phyloP scores from a whole-genome alignment of 345 rosid species.

The Eutrema heterophyllum region DNA sequence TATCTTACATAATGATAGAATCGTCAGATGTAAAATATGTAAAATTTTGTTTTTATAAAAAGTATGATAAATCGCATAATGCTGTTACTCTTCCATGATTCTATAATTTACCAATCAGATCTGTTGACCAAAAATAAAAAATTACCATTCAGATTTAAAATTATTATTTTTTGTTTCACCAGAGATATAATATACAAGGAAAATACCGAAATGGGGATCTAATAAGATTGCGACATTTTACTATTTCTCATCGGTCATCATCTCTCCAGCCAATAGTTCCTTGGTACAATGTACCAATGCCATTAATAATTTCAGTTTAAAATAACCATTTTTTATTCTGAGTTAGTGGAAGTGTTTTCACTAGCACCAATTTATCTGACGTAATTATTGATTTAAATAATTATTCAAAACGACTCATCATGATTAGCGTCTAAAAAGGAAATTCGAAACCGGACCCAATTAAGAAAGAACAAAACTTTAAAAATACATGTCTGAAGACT shows the following conservation, averaged over 20 bases:
- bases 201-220: background rate
- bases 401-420: background rate
- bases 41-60: background rate
- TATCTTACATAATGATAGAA: background rate
- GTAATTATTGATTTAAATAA: background rate
- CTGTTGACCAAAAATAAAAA: background rate
- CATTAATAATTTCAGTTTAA: background rate
- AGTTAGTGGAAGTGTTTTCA: constrained; percentile 17
- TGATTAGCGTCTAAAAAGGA: constrained; percentile 23
- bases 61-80: background rate
- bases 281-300: constrained; percentile 7
- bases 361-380: background rate
- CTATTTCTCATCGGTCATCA: background rate
- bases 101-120: background rate
- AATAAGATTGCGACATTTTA: background rate
- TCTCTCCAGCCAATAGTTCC: background rate
- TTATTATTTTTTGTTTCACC: too few species aligned
- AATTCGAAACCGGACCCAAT: constrained; percentile 14
- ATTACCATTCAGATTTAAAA: background rate
- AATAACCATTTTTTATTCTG: background rate
- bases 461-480: constrained; percentile 13
- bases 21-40: background rate
- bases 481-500: background rate
- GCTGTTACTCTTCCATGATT: background rate
- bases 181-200: background rate